Base-by-base conservation (phyloP, 192 early-diverging fungal genomes). In the Podila verticillata region DNA sequence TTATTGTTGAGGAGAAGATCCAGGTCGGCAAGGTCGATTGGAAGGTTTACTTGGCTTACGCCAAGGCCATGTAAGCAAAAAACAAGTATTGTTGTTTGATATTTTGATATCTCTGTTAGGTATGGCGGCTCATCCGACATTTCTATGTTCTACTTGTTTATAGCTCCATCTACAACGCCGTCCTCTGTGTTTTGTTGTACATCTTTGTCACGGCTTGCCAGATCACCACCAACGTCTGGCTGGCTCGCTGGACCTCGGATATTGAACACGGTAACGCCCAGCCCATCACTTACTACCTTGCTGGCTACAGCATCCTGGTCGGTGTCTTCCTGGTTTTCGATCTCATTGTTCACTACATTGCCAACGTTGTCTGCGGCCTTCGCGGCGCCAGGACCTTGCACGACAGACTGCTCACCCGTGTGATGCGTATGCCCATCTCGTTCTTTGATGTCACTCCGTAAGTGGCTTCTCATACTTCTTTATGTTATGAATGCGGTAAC, bases 1-100 rank as follows among this genome's bases (percentile, higher is more conserved):
- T 96, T 34, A 95, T 95, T 81, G 85, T 87, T 6, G 89, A 91
- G 36, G 97, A 98, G 83, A 88, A 92, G 65, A 92, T 89, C 65
- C 91, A 91, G 12, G 87, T 90, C 58, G 96, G 96, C 28, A 87
- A 85, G 22, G 95, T 98, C 28, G 88, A 90, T 32, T 92, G 89
- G 88, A 62, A 69, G 12, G 92, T 95, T 0, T 95, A 96, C 75
- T 59, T 70, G 36, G 86, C 89, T 2, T 98, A 98, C 75, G 87
- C 89, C 44, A 84, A 90, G 64, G 90, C 94, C 4, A 68, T 64
- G 75, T 79, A 79, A 72, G 75, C 71, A 28, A 12, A 6, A 8
- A 35, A 15, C 7, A 10, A 3, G 35, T 44, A 15, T 44, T 19
- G 31, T 31, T 4, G 48, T 10, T 6, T 59, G 28, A 0, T 22